Evolutionary conservation across 2,329 filamentous ascomycete genomes (phyloP).

Genomic region (Xylariaceae sp.): DNA sequence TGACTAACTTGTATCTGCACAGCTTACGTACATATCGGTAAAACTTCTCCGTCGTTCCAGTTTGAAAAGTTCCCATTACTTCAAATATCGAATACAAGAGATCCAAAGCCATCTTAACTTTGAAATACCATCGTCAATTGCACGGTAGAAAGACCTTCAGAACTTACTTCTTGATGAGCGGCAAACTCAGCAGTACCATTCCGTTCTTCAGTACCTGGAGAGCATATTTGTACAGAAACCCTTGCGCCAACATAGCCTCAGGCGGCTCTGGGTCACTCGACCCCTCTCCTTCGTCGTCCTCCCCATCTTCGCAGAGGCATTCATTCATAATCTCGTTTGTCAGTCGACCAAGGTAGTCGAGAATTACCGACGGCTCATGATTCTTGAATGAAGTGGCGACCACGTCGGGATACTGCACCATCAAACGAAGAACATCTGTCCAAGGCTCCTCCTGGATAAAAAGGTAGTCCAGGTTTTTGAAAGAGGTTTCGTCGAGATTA

Average conservation of each 20-base stretch:
- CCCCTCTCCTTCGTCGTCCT: conserved; percentile 3
- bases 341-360: conserved; percentile 50
- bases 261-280: conserved; percentile 4
- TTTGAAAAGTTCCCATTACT: too few relatives aligned
- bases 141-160: too few relatives aligned
- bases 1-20: too few relatives aligned
- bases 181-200: conserved; percentile 14
- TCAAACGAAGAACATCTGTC: conserved; percentile 52
- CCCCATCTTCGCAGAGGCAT: conserved; percentile 14
- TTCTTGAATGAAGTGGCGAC: conserved; percentile 60
- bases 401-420: conserved; percentile 63
- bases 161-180: conserved; percentile 3
- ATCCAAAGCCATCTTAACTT: too few relatives aligned
- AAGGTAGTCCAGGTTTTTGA: conserved; percentile 49
- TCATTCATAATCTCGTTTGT: conserved; percentile 11
- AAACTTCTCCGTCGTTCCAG: too few relatives aligned
- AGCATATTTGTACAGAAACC: conserved; percentile 15
- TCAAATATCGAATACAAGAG: too few relatives aligned
- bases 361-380: conserved; percentile 59
- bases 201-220: conserved; percentile 17
- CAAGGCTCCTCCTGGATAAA: conserved; percentile 15
- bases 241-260: conserved; percentile 15
- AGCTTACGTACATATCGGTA: too few relatives aligned
- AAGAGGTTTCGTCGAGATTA: conserved; percentile 50
- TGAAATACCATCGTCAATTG: too few relatives aligned